A percentile compares a stretch with the other conserved stretches of the same genome.
These are phyloP conservation scores for Daldinia grandis DNA, from an alignment of 495 filamentous ascomycete genomes.

Conservation along the genomic window DNA sequence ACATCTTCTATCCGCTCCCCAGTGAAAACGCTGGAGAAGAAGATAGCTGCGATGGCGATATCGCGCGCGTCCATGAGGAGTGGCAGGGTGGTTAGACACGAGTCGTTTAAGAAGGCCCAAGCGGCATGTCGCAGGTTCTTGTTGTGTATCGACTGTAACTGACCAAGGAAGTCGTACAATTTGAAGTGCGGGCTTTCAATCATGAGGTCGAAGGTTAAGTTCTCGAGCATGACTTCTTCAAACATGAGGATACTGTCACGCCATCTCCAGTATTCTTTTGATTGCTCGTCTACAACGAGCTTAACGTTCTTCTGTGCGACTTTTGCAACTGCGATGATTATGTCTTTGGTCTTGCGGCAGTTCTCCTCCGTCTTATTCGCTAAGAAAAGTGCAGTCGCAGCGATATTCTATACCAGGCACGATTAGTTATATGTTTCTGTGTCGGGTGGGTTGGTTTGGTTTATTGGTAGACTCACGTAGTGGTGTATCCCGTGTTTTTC, in stretches of 20 bases:
- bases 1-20: conserved; percentile 77
- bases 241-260: conserved; percentile 88
- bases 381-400: conserved; percentile 88
- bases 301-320: conserved; percentile 93
- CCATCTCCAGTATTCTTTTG: conserved; percentile 97
- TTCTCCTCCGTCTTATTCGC: conserved; percentile 98
- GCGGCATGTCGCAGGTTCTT: conserved; percentile 80
- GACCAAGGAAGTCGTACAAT: conserved; percentile 78
- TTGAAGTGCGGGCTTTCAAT: conserved; percentile 84
- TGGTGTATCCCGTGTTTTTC: conserved; percentile 79
- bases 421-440: conserved; percentile 1
- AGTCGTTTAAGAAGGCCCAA: conserved; percentile 94
- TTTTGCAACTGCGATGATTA: conserved; percentile 90
- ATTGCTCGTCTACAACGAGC: conserved; percentile 89
- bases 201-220: conserved; percentile 91
- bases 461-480: conserved; percentile 63
- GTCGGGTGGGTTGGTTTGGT: background rate
- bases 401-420: conserved; percentile 66
- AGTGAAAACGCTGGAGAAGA: conserved; percentile 78
- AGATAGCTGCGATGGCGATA: conserved; percentile 86
- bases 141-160: conserved; percentile 73
- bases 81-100: conserved; percentile 81
- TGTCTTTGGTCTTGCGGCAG: conserved; percentile 89
- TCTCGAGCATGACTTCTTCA: conserved; percentile 91
- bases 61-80: conserved; percentile 80